Evolutionary conservation across 192 early-diverging fungal genomes (phyloP).

Genomic region (Mortierella antarctica): DNA sequence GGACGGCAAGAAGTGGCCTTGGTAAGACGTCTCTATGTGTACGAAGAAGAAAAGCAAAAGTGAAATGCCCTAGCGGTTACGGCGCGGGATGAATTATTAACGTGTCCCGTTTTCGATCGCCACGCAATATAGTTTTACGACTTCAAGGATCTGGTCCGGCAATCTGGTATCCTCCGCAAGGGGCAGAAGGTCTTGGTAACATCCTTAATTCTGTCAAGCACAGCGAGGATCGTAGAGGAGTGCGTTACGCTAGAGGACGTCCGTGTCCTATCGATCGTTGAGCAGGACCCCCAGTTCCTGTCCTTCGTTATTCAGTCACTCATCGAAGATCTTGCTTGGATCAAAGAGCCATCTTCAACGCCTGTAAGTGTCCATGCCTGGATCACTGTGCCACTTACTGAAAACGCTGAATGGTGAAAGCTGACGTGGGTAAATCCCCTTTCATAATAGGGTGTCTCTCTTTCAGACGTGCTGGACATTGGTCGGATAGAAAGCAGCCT

Average conservation of each 20-base stretch:
- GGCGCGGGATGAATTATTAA: background rate
- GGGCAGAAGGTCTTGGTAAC: slow-evolving; percentile 42
- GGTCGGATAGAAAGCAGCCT: slow-evolving; percentile 40
- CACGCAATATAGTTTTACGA: slow-evolving; percentile 26
- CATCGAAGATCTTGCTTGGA: slow-evolving; percentile 37
- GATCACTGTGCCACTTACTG: background rate
- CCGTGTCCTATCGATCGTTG: background rate
- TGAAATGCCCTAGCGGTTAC: background rate
- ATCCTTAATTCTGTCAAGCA: slow-evolving; percentile 25
- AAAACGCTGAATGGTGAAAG: background rate
- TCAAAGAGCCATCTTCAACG: slow-evolving; percentile 27
- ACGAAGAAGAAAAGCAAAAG: background rate
- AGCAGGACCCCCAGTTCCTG: slow-evolving; percentile 22
- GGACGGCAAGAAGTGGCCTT: slow-evolving; percentile 49
- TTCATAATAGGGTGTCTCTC: slow-evolving; percentile 4
- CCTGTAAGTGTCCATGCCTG: slow-evolving; percentile 7
- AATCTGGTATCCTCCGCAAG: slow-evolving; percentile 35
- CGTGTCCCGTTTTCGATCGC: background rate
- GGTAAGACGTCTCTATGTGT: slow-evolving; percentile 9
- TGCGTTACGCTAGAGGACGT: slow-evolving; percentile 5
- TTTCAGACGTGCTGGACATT: slow-evolving; percentile 36
- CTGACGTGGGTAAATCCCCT: background rate
- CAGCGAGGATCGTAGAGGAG: slow-evolving; percentile 10
- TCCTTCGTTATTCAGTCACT: slow-evolving; percentile 12
- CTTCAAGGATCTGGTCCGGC: slow-evolving; percentile 26